phyloP scores from a whole-genome alignment of 1,139 yeast genomes.

The Sugiyamaella japonica region DNA sequence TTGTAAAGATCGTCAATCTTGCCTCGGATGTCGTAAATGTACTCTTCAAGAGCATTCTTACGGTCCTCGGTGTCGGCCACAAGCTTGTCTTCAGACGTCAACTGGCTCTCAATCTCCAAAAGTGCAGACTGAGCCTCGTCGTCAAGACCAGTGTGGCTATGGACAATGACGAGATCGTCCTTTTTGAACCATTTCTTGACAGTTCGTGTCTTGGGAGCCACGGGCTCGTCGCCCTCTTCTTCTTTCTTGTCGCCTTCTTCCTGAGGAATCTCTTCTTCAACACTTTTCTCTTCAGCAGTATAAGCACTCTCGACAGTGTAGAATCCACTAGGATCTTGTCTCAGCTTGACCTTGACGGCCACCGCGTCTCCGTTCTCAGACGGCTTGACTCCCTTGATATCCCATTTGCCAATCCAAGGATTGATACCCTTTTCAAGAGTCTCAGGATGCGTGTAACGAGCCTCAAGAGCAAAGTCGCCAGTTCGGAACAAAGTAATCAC shows the following conservation, averaged over 20 bases:
- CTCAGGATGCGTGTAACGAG: constrained; percentile 75
- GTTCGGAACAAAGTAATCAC: constrained; percentile 91
- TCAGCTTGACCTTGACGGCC: constrained; percentile 88
- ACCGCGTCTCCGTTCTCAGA: constrained; percentile 73
- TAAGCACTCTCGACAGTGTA: constrained; percentile 92
- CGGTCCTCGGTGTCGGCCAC: constrained; percentile 99
- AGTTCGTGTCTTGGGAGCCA: constrained; percentile 80
- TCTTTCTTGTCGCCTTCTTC: constrained; percentile 38
- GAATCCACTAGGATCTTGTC: constrained; percentile 97
- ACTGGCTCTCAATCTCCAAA: constrained; percentile 79
- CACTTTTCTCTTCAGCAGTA: constrained; percentile 88
- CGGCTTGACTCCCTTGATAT: constrained; percentile 79
- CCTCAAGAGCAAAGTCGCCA: constrained; percentile 83
- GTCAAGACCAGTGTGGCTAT: constrained; percentile 66
- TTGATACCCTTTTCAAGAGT: constrained; percentile 70
- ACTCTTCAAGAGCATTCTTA: constrained; percentile 97
- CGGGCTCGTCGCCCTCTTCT: constrained; percentile 53
- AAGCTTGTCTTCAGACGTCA: constrained; percentile 88
- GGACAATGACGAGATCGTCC: constrained; percentile 65
- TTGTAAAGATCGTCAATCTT: constrained; percentile 91
- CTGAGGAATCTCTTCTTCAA: constrained; percentile 61
- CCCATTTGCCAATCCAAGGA: constrained; percentile 78
- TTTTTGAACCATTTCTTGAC: constrained; percentile 95
- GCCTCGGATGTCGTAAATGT: constrained; percentile 96
- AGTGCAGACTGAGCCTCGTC: constrained; percentile 56